These are phyloP conservation scores for Artemisia argyi DNA, from an alignment of 129 eudicot species.

Conservation along the genomic window DNA sequence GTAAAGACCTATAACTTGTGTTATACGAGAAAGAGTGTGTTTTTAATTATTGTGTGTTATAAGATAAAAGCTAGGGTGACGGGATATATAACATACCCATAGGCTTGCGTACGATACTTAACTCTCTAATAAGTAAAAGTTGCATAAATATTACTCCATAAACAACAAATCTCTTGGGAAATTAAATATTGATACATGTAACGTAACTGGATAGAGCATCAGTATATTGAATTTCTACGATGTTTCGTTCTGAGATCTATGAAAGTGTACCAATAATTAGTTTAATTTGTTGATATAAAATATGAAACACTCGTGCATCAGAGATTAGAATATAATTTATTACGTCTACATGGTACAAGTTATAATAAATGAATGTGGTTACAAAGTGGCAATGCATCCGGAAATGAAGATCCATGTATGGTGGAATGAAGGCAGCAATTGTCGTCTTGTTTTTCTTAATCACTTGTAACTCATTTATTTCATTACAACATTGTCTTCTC, in stretches of 20 bases:
- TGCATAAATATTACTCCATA: background rate
- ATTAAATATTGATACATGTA: conserved; percentile 10
- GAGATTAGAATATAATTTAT: too few relatives aligned
- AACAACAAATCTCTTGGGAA: conserved; percentile 23
- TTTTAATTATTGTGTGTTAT: too few relatives aligned
- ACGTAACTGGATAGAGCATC: background rate
- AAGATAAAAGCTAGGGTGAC: background rate
- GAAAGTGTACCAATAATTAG: background rate
- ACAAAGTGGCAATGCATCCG: conserved; percentile 20
- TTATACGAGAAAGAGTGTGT: too few relatives aligned
- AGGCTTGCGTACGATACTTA: too few relatives aligned
- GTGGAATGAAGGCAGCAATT: conserved; percentile 20
- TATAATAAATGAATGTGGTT: background rate
- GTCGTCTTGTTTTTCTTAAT: conserved; percentile 7
- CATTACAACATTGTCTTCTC: background rate
- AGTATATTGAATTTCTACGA: conserved; percentile 6
- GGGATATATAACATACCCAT: too few relatives aligned
- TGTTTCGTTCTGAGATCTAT: conserved; percentile 23
- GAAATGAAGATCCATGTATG: conserved; percentile 23
- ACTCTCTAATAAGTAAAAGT: background rate
- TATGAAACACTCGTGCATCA: conserved; percentile 22
- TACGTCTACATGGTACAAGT: background rate
- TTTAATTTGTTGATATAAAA: background rate
- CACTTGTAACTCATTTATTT: background rate
- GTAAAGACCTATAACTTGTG: too few relatives aligned